Conservation (phyloP, 2,329 filamentous ascomycete species). For the Mycosphaerelloides madeirae region DNA sequence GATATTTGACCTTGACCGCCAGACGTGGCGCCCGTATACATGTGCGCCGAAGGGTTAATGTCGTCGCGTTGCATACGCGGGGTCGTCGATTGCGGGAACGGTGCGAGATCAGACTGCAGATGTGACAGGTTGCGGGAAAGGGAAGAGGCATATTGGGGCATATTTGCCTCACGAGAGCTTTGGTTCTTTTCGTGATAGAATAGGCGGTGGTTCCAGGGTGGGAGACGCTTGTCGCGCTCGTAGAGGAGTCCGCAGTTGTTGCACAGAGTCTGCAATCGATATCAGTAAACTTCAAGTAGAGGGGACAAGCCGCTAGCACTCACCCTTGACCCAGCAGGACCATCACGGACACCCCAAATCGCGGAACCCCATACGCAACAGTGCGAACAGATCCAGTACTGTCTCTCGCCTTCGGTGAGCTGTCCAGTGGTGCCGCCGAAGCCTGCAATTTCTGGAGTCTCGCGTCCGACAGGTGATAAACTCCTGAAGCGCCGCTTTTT, state of each 20-base stretch:
- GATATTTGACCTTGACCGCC: constrained; percentile 32
- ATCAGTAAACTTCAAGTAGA: constrained; percentile 3
- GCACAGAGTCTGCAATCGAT: constrained; percentile 65
- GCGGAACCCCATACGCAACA: constrained; percentile 83
- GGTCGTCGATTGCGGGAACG: constrained; percentile 23
- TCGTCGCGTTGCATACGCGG: constrained; percentile 12
- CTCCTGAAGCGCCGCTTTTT: constrained; percentile 92
- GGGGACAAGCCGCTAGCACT: constrained; percentile 35
- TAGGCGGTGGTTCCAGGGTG: constrained; percentile 68
- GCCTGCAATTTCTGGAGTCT: constrained; percentile 69
- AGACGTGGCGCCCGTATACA: constrained; percentile 32
- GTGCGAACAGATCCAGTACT: constrained; percentile 81
- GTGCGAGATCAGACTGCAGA: constrained; percentile 29
- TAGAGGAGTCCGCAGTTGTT: constrained; percentile 88
- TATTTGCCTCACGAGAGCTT: constrained; percentile 28
- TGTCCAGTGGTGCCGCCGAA: constrained; percentile 62
- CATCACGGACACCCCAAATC: constrained; percentile 93
- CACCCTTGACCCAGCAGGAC: constrained; percentile 77
- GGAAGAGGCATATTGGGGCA: constrained; percentile 15
- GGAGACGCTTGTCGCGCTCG: constrained; percentile 79
- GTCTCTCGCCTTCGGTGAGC: constrained; percentile 68
- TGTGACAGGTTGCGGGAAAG: constrained; percentile 22
- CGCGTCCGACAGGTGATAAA: constrained; percentile 74
- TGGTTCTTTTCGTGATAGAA: constrained; percentile 49
- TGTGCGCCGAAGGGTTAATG: constrained; percentile 29